phyloP scores from a whole-genome alignment of 495 filamentous ascomycete species.

The Aspergillus nanangensis region DNA sequence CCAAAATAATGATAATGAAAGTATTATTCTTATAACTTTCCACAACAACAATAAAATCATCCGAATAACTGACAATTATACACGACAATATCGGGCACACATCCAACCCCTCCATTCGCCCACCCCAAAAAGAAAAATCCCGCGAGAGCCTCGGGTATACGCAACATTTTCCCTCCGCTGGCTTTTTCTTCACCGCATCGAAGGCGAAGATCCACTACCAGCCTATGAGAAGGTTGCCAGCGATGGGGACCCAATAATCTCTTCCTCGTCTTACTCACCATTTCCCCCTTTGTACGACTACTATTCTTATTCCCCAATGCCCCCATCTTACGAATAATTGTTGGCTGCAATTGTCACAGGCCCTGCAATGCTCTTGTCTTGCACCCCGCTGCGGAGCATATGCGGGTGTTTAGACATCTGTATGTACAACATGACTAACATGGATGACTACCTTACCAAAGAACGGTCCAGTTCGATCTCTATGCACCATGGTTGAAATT shows the following conservation, averaged over 20 bases:
- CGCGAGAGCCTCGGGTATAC: slow-evolving; percentile 10
- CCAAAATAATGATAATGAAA: too few species aligned
- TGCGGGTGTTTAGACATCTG: neutral
- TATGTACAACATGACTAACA: neutral
- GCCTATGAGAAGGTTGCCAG: slow-evolving; percentile 13
- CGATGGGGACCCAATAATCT: neutral
- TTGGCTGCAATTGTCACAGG: too few species aligned
- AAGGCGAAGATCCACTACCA: slow-evolving; percentile 18
- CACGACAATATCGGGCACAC: slow-evolving; percentile 1
- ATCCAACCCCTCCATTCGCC: neutral
- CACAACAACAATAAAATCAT: too few species aligned
- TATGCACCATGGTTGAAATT: too few species aligned
- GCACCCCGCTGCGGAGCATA: slow-evolving; percentile 2
- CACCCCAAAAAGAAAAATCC: slow-evolving; percentile 12
- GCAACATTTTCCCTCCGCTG: neutral
- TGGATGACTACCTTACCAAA: too few species aligned
- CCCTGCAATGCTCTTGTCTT: neutral
- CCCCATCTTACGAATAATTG: too few species aligned
- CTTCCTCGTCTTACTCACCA: neutral
- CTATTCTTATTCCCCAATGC: neutral
- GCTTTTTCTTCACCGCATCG: slow-evolving; percentile 26
- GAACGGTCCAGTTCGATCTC: too few species aligned
- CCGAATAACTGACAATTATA: neutral
- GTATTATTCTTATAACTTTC: too few species aligned
- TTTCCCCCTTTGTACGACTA: neutral